Evolutionary conservation across 108 stramenopile species (phyloP), one percentile per base, ranked within the genome.

Genomic region (Pinguiococcus pyrenoidosus): DNA sequence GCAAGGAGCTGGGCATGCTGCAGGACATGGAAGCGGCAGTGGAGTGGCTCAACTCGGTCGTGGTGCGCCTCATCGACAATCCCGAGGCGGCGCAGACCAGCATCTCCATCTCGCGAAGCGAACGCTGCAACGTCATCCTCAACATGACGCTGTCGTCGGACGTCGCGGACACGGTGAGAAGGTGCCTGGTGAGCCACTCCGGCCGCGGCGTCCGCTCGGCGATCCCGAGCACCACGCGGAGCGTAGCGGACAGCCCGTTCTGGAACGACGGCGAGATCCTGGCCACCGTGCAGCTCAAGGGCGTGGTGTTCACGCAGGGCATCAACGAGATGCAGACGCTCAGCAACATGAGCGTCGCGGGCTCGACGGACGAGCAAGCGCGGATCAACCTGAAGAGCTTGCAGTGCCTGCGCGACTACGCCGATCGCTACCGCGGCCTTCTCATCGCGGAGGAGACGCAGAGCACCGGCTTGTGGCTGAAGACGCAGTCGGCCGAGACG

Each of bases 241-340:
- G n/a, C n/a, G n/a, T n/a, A n/a, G n/a, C n/a, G n/a, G n/a, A n/a
- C n/a, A n/a, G n/a, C n/a, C n/a, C n/a, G n/a, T n/a, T 16, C 13
- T 16, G 21, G 10, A 8, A 21, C 10, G 47, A 48, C 12, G 32
- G 20, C 32, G 32, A 34, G 29, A 9, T 9, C 0, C 47, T 48
- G 3, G 33, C 34, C 32, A 21, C 32, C 5, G 18, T 61, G 20
- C 29, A 3, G 1, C n/a, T 61, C 16, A 42, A 44, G 20, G 44
- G 50, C 12, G 43, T 61, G 39, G 17, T 67, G 17, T 68, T 68
- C 59, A 56, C 53, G 12, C 66, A 68, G 35, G 66, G 66, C 25
- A 68, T 68, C 48, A 62, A 68, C 50, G 61, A 56, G 34, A 25
- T 23, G 32, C 57, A 59, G 38, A 56, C 54, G 8, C 23, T 68